Conservation (phyloP, 305 asterid species). For the Solanum aculeatissimum region DNA sequence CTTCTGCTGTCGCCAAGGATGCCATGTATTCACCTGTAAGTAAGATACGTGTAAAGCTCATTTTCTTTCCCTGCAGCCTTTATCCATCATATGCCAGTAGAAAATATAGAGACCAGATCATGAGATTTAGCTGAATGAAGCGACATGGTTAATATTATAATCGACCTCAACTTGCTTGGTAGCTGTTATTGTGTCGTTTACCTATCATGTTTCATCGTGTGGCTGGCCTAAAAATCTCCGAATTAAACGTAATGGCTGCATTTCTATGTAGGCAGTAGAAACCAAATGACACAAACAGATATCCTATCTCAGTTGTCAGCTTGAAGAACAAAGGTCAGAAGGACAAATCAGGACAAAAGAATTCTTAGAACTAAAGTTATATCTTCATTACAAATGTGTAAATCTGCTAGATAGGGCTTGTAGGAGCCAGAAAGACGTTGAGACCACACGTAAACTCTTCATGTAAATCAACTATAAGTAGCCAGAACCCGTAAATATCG, state of each 20-base stretch:
- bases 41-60: neutral
- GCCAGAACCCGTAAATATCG: neutral
- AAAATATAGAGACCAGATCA: neutral
- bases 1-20: conserved; percentile 72
- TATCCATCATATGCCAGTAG: neutral
- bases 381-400: neutral
- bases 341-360: neutral
- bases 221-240: neutral
- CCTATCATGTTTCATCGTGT: neutral
- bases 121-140: neutral
- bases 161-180: neutral
- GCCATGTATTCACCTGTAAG: conserved; percentile 45
- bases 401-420: neutral
- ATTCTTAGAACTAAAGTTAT: neutral
- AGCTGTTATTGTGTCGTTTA: neutral
- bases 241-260: neutral
- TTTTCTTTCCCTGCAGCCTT: neutral
- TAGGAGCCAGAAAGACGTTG: neutral
- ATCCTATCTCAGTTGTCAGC: neutral
- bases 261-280: neutral
- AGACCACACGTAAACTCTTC: neutral
- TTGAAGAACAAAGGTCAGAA: neutral
- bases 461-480: neutral
- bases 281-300: neutral
- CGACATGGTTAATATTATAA: neutral